A percentile compares a stretch with the other conserved stretches of the same genome.
Conservation (phyloP, 805 yeast genomes). For the Myxozyma mucilagina region DNA sequence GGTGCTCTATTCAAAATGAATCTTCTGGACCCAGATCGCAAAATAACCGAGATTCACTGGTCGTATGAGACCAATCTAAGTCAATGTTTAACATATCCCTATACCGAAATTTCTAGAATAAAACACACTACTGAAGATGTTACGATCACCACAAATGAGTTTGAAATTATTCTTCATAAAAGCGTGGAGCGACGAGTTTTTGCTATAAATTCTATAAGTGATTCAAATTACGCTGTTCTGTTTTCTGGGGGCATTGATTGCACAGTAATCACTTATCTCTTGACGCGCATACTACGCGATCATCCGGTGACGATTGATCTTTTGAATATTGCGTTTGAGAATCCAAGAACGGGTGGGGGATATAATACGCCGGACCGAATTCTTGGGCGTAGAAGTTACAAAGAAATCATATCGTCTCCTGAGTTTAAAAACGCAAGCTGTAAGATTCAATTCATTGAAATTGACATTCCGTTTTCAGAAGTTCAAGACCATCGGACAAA, state of each 20-base stretch:
- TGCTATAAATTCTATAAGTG: slow-evolving; percentile 7
- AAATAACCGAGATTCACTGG: background rate
- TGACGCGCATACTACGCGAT: slow-evolving; percentile 34
- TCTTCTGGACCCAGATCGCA: background rate
- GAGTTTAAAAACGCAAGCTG: slow-evolving; percentile 1
- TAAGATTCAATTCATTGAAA: slow-evolving; percentile 44
- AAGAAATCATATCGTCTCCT: slow-evolving; percentile 42
- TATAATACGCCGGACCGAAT: slow-evolving; percentile 81
- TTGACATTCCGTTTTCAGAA: slow-evolving; percentile 70
- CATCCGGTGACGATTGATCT: slow-evolving; percentile 55
- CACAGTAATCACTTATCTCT: slow-evolving; percentile 63
- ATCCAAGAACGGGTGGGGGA: slow-evolving; percentile 61
- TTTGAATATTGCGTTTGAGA: slow-evolving; percentile 90
- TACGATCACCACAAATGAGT: slow-evolving; percentile 8
- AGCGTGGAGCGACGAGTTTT: slow-evolving; percentile 18
- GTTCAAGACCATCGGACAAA: slow-evolving; percentile 53
- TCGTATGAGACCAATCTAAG: background rate
- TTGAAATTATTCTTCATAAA: slow-evolving; percentile 13
- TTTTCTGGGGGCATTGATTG: slow-evolving; percentile 98
- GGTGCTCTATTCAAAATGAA: slow-evolving; percentile 48
- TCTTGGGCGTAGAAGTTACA: slow-evolving; percentile 66
- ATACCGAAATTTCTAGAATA: background rate
- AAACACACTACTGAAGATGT: slow-evolving; percentile 5
- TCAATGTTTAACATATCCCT: slow-evolving; percentile 3
- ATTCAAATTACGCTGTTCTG: slow-evolving; percentile 54